Evolutionary conservation across 345 rosid genomes (phyloP).

Genomic region (Combretum micranthum): DNA sequence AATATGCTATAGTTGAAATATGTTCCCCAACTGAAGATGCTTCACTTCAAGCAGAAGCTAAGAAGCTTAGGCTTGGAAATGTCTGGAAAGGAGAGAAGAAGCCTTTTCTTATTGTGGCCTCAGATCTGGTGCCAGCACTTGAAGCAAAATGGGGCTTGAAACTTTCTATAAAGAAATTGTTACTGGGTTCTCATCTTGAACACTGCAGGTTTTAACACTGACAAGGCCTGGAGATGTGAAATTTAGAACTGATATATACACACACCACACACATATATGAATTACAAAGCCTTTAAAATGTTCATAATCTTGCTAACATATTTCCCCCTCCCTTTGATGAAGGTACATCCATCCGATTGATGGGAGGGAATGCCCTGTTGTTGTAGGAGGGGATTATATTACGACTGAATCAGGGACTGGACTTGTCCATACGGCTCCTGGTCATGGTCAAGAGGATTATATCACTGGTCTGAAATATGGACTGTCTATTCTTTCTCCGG

Average conservation of each 20-base stretch:
- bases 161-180: conserved; percentile 54
- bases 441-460: conserved; percentile 98
- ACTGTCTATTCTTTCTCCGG: conserved; percentile 71
- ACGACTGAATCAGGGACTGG: conserved; percentile 99
- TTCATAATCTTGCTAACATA: neutral
- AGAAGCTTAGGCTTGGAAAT: conserved; percentile 51
- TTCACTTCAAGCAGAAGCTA: conserved; percentile 29
- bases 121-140: conserved; percentile 69
- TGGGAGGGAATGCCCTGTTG: conserved; percentile 70
- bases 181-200: conserved; percentile 81
- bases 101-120: conserved; percentile 61
- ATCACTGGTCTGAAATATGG: conserved; percentile 82
- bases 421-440: conserved; percentile 97
- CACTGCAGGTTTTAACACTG: conserved; percentile 61
- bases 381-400: conserved; percentile 89
- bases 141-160: conserved; percentile 80
- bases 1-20: conserved; percentile 77
- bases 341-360: conserved; percentile 83
- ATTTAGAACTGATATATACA: neutral
- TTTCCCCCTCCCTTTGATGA: conserved; percentile 21
- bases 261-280: no score
- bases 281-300: neutral
- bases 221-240: conserved; percentile 8
- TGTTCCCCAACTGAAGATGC: conserved; percentile 37
- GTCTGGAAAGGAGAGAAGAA: conserved; percentile 55